These are phyloP conservation scores for Heterobasidion occidentale DNA, from an alignment of 1,284 basidiomycete species.

Conservation along the genomic window DNA sequence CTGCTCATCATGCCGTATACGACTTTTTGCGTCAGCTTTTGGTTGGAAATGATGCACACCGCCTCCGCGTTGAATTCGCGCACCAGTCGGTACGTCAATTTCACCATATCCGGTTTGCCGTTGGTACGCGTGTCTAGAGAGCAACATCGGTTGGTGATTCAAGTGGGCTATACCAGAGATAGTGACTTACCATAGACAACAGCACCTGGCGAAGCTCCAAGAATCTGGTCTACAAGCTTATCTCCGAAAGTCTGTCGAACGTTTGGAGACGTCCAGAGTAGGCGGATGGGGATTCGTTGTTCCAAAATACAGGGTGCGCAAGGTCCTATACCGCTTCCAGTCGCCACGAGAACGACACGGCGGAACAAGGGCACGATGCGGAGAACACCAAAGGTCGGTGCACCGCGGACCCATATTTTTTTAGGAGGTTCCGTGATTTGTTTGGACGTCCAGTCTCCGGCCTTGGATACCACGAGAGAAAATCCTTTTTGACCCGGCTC, in stretches of 20 bases:
- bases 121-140: conserved; percentile 43
- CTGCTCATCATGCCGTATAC: conserved; percentile 54
- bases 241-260: conserved; percentile 54
- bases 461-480: conserved; percentile 48
- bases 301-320: conserved; percentile 48
- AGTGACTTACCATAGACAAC: conserved; percentile 41
- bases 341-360: conserved; percentile 51
- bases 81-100: conserved; percentile 46
- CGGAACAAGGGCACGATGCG: conserved; percentile 50
- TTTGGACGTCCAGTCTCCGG: conserved; percentile 54
- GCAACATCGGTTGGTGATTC: background rate
- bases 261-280: conserved; percentile 55
- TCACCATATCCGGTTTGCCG: conserved; percentile 58
- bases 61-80: conserved; percentile 55
- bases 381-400: conserved; percentile 52
- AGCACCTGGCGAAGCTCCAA: conserved; percentile 42
- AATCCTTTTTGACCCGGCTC: conserved; percentile 45
- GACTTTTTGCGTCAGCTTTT: conserved; percentile 50
- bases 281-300: conserved; percentile 39
- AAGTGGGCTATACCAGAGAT: background rate
- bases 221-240: conserved; percentile 46
- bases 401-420: conserved; percentile 49
- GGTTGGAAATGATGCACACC: conserved; percentile 54
- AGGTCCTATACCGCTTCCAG: conserved; percentile 55
- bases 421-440: conserved; percentile 44